Evolutionary conservation across 2,329 filamentous ascomycete genomes (phyloP).

Genomic region (Piedraia hortae): DNA sequence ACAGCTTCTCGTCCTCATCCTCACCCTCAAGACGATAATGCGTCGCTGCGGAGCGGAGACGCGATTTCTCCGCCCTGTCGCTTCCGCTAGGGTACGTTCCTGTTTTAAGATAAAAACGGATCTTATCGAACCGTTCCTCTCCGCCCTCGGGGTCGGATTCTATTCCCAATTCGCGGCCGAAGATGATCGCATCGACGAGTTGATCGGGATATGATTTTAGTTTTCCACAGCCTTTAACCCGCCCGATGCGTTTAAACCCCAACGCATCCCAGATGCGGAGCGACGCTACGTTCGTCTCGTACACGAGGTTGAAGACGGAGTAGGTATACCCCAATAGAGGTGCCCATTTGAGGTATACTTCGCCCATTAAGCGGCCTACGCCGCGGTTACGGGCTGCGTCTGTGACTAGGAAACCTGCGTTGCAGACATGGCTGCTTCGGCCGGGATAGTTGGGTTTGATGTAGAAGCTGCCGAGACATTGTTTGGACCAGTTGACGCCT

Average conservation of each 20-base stretch:
- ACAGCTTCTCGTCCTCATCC: conserved; percentile 41
- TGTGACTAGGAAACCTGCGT: conserved; percentile 27
- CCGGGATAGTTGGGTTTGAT: conserved; percentile 87
- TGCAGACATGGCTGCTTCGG: conserved; percentile 67
- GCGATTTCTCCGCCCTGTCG: conserved; percentile 83
- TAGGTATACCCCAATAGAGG: conserved; percentile 52
- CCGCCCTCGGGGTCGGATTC: conserved; percentile 62
- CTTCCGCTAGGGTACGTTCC: conserved; percentile 80
- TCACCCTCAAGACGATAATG: conserved; percentile 59
- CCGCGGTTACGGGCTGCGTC: conserved; percentile 21
- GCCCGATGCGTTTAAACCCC: conserved; percentile 75
- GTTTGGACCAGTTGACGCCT: conserved; percentile 42
- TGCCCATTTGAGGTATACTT: conserved; percentile 25
- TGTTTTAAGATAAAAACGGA: conserved; percentile 87
- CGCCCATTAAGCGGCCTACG: conserved; percentile 24
- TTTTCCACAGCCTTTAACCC: conserved; percentile 31
- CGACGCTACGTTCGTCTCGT: conserved; percentile 76
- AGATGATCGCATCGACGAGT: conserved; percentile 24
- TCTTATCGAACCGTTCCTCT: conserved; percentile 96
- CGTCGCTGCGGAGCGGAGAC: conserved; percentile 72
- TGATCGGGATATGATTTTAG: conserved; percentile 20
- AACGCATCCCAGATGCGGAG: conserved; percentile 80
- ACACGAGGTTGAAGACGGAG: conserved; percentile 81
- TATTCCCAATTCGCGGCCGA: conserved; percentile 30
- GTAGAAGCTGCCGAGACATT: conserved; percentile 74